A percentile compares a stretch with the other conserved stretches of the same genome.
These are phyloP conservation scores for Limnanthes douglasii DNA, from an alignment of 345 rosid species.

Conservation along the genomic window DNA sequence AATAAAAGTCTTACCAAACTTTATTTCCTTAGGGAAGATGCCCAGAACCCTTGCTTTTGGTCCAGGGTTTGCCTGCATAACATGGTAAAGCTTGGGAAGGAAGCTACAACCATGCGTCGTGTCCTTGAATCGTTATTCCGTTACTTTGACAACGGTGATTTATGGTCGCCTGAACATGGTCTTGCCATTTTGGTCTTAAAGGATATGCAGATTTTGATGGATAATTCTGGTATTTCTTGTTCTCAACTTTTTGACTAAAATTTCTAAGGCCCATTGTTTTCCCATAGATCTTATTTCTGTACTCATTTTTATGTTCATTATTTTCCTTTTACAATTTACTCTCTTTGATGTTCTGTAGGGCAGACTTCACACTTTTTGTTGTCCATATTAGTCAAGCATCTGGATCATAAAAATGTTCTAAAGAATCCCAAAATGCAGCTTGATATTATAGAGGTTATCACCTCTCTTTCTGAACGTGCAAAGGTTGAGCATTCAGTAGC, in stretches of 20 bases:
- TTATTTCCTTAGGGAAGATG: slow-evolving; percentile 45
- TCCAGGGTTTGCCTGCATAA: slow-evolving; percentile 80
- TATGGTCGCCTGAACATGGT: slow-evolving; percentile 70
- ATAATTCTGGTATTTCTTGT: slow-evolving; percentile 41
- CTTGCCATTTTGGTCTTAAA: slow-evolving; percentile 70
- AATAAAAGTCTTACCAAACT: too few species aligned
- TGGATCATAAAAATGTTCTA: slow-evolving; percentile 82
- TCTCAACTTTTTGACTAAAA: slow-evolving; percentile 3
- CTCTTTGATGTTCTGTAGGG: slow-evolving; percentile 31
- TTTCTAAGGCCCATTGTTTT: slow-evolving; percentile 1
- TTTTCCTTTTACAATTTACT: slow-evolving; percentile 2
- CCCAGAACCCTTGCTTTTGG: slow-evolving; percentile 79
- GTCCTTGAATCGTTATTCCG: slow-evolving; percentile 87
- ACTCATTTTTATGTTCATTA: slow-evolving; percentile 8
- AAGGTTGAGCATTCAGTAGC: slow-evolving; percentile 60
- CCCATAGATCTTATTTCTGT: too few species aligned
- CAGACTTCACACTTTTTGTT: slow-evolving; percentile 76
- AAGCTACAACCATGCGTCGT: slow-evolving; percentile 77
- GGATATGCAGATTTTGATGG: slow-evolving; percentile 84
- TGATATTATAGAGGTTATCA: slow-evolving; percentile 59
- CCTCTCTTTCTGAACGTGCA: slow-evolving; percentile 56
- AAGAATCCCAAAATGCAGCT: slow-evolving; percentile 70
- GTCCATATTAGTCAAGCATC: slow-evolving; percentile 83
- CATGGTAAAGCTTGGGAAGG: slow-evolving; percentile 92
- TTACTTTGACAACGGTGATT: slow-evolving; percentile 51